phyloP scores from a whole-genome alignment of 768 basidiomycete genomes.

The Tricholoma bakamatsutake region DNA sequence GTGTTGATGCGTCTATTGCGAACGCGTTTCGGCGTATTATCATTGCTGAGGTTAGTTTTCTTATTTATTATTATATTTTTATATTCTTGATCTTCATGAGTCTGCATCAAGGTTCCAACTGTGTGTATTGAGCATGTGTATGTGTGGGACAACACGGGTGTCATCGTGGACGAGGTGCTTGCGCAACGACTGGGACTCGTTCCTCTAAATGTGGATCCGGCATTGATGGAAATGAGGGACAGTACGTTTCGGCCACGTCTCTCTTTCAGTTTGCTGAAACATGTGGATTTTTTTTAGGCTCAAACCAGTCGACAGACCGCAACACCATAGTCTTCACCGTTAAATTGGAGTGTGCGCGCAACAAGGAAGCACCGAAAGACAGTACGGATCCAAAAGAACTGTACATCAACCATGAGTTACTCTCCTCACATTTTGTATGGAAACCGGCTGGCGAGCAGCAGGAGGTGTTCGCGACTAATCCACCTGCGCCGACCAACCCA shows the following conservation, averaged over 20 bases:
- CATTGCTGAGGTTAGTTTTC: slow-evolving; percentile 76
- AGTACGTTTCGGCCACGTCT: slow-evolving; percentile 22
- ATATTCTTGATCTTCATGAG: slow-evolving; percentile 3
- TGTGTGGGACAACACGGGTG: slow-evolving; percentile 90
- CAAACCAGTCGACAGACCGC: slow-evolving; percentile 68
- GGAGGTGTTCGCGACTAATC: slow-evolving; percentile 43
- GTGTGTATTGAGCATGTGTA: slow-evolving; percentile 89
- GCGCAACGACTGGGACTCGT: slow-evolving; percentile 89
- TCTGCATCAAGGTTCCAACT: slow-evolving; percentile 66
- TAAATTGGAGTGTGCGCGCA: slow-evolving; percentile 59
- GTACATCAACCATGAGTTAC: slow-evolving; percentile 67
- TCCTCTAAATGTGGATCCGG: slow-evolving; percentile 84
- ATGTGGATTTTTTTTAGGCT: slow-evolving; percentile 18
- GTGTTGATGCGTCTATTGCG: slow-evolving; percentile 93
- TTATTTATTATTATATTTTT: neutral
- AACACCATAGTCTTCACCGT: slow-evolving; percentile 90
- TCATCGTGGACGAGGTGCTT: slow-evolving; percentile 91
- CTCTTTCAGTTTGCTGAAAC: neutral
- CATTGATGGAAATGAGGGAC: slow-evolving; percentile 53
- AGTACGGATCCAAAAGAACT: slow-evolving; percentile 53
- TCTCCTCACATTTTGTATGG: slow-evolving; percentile 69
- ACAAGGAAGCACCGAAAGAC: slow-evolving; percentile 46
- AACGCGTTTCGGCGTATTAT: slow-evolving; percentile 91
- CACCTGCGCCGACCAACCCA: slow-evolving; percentile 63
- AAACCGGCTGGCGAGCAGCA: slow-evolving; percentile 78